A percentile compares a stretch with the other conserved stretches of the same genome.
These are phyloP conservation scores for Excoecaria agallocha DNA, from an alignment of 345 rosid species.

Conservation along the genomic window DNA sequence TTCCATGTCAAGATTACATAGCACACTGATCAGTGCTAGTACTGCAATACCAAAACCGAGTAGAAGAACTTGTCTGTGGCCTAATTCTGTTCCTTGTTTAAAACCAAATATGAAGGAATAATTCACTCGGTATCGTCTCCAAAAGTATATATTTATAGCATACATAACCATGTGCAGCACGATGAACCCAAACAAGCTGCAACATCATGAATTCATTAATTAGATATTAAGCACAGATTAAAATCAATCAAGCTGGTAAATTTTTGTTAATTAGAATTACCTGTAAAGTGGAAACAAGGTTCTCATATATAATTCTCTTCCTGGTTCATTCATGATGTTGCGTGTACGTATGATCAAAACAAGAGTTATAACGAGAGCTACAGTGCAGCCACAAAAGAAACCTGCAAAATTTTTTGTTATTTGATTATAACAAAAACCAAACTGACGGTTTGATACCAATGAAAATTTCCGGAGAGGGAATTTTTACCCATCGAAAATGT, in stretches of 20 bases:
- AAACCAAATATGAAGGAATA: slow-evolving; percentile 56
- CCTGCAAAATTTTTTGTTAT: slow-evolving; percentile 34
- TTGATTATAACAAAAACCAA: neutral
- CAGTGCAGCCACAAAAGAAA: slow-evolving; percentile 51
- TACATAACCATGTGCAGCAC: slow-evolving; percentile 44
- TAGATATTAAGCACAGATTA: too few relatives aligned
- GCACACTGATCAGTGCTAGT: slow-evolving; percentile 35
- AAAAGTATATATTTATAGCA: slow-evolving; percentile 42
- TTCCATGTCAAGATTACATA: slow-evolving; percentile 45
- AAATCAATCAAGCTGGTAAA: too few relatives aligned
- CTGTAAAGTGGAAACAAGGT: slow-evolving; percentile 68
- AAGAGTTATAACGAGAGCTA: slow-evolving; percentile 49
- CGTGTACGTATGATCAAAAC: slow-evolving; percentile 37
- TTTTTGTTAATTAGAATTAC: too few relatives aligned
- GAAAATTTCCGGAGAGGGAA: neutral
- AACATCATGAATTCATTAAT: too few relatives aligned
- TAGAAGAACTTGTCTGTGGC: slow-evolving; percentile 39
- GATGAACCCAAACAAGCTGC: slow-evolving; percentile 38
- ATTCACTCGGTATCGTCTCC: slow-evolving; percentile 48
- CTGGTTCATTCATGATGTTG: slow-evolving; percentile 29
- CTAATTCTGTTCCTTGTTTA: slow-evolving; percentile 43
- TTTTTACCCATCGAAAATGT: slow-evolving; percentile 54
- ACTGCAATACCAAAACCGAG: slow-evolving; percentile 37
- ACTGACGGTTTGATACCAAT: neutral
- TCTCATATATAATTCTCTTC: slow-evolving; percentile 42